A percentile compares a stretch with the other conserved stretches of the same genome.
Evolutionary conservation across 1,284 basidiomycete species (phyloP).

Genomic region (Sanghuangporus sanghuang): DNA sequence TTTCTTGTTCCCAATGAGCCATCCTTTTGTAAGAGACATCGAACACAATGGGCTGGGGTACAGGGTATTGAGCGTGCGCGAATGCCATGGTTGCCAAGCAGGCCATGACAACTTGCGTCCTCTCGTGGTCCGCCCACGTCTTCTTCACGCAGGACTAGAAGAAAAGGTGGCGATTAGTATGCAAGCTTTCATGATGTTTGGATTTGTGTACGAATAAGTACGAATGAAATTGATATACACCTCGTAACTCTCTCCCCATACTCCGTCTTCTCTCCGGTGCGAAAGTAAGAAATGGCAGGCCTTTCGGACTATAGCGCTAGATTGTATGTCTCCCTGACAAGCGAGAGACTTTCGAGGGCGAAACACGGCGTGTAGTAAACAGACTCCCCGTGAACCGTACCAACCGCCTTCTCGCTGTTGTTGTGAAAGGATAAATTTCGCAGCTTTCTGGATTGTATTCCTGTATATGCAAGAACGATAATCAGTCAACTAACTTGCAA

Average conservation of each 20-base stretch:
- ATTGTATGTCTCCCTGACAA: constrained; percentile 89
- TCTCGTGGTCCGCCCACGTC: constrained; percentile 78
- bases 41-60: constrained; percentile 64
- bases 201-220: too few relatives aligned
- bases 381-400: constrained; percentile 96
- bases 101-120: constrained; percentile 91
- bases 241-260: constrained; percentile 98
- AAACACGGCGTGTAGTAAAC: constrained; percentile 97
- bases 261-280: constrained; percentile 89
- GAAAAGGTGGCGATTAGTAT: background rate
- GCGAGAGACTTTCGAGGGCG: constrained; percentile 85
- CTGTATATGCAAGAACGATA: constrained; percentile 31
- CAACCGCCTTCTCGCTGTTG: constrained; percentile 91
- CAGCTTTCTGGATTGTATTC: constrained; percentile 60
- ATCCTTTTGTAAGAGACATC: constrained; percentile 42
- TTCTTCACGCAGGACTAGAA: constrained; percentile 80
- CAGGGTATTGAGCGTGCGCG: constrained; percentile 85
- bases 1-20: constrained; percentile 94
- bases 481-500: background rate
- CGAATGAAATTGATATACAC: constrained; percentile 36
- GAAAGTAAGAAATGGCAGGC: constrained; percentile 85
- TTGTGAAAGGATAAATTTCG: constrained; percentile 75
- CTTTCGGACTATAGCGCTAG: constrained; percentile 59
- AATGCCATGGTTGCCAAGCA: constrained; percentile 91
- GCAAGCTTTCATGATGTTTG: too few relatives aligned